Conservation (phyloP, 805 yeast species). For the Kodamaea leandrae region DNA sequence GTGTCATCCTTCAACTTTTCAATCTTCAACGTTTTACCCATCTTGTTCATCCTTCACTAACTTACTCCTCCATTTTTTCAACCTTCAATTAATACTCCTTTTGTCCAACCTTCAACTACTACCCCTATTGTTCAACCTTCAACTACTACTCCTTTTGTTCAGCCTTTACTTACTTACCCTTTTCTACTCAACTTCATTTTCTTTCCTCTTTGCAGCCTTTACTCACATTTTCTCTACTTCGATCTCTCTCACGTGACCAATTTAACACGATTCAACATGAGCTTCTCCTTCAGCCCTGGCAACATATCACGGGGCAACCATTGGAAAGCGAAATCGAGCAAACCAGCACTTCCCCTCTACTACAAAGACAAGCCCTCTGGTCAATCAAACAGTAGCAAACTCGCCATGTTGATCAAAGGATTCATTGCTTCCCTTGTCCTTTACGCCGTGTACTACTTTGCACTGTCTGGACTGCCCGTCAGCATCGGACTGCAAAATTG, state of each 20-base stretch:
- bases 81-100: neutral
- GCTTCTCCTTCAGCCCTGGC: conserved; percentile 12
- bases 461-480: conserved; percentile 9
- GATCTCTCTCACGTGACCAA: neutral
- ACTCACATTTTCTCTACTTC: neutral
- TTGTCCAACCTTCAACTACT: neutral
- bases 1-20: too few relatives aligned
- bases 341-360: conserved; percentile 28
- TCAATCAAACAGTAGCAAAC: conserved; percentile 12
- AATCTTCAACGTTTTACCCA: too few relatives aligned
- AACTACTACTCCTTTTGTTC: too few relatives aligned
- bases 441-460: conserved; percentile 36
- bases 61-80: neutral
- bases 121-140: neutral
- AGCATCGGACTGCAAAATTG: conserved; percentile 29
- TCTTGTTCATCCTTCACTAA: too few relatives aligned
- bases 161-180: neutral
- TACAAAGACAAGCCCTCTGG: conserved; percentile 33
- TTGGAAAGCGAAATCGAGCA: conserved; percentile 20
- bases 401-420: conserved; percentile 42
- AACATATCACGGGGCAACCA: conserved; percentile 13
- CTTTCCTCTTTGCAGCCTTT: too few relatives aligned
- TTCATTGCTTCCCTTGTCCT: conserved; percentile 39
- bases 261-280: conserved; percentile 7
- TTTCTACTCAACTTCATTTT: neutral